phyloP scores from a whole-genome alignment of 169 alveolate species.

The Plasmodium chabaudi region DNA sequence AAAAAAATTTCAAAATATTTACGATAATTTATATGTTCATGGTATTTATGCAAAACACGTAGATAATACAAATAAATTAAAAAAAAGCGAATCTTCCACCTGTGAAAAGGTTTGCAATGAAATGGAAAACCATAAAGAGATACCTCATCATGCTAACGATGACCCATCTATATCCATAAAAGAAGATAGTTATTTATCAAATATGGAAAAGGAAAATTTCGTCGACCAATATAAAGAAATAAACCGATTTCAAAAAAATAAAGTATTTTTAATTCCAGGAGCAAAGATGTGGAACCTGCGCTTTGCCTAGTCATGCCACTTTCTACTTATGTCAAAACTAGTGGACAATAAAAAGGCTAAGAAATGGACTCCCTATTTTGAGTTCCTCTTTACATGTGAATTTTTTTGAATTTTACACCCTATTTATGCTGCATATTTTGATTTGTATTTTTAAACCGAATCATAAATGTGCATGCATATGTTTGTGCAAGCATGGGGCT shows the following conservation, averaged over 20 bases:
- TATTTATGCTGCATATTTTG: too few relatives aligned
- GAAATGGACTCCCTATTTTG: background rate
- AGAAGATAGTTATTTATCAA: background rate
- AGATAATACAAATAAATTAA: background rate
- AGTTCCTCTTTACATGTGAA: background rate
- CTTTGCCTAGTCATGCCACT: background rate
- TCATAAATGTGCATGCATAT: too few relatives aligned
- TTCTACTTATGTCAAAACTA: too few relatives aligned
- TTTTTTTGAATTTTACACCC: background rate
- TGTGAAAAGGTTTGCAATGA: background rate
- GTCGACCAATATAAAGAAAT: slow-evolving; percentile 15
- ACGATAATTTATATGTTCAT: slow-evolving; percentile 46
- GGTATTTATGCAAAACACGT: slow-evolving; percentile 26
- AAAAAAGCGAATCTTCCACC: background rate
- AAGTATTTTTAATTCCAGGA: slow-evolving; percentile 60
- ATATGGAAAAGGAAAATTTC: background rate
- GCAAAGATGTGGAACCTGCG: slow-evolving; percentile 61
- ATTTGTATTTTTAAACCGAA: too few relatives aligned
- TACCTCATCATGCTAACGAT: background rate
- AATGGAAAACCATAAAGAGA: background rate
- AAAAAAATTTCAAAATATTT: slow-evolving; percentile 36
- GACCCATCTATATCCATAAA: background rate
- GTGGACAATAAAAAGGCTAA: too few relatives aligned
- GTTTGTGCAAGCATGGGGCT: too few relatives aligned
- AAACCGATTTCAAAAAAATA: slow-evolving; percentile 61